These are phyloP conservation scores for Debaryomyces subglobosus DNA, from an alignment of 1,139 yeast genomes.

Conservation along the genomic window DNA sequence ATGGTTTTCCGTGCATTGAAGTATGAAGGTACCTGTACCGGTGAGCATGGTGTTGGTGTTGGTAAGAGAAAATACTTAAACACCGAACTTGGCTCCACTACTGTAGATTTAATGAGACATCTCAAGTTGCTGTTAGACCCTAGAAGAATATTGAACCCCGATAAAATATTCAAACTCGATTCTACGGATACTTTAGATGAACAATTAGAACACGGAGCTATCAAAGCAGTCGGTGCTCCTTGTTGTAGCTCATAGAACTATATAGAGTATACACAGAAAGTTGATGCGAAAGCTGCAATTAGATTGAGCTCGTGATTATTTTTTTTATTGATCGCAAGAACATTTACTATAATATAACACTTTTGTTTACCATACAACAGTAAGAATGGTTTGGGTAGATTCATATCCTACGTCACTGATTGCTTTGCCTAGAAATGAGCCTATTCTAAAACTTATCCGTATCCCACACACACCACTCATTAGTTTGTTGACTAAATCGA, in stretches of 20 bases:
- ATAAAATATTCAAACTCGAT: slow-evolving; percentile 44
- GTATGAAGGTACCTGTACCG: slow-evolving; percentile 50
- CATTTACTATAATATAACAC: background rate
- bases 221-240: background rate
- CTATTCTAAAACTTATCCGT: slow-evolving; percentile 28
- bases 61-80: slow-evolving; percentile 45
- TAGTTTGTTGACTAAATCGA: slow-evolving; percentile 31
- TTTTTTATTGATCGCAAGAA: background rate
- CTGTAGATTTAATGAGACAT: slow-evolving; percentile 49
- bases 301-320: slow-evolving; percentile 1
- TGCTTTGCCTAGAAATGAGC: slow-evolving; percentile 27
- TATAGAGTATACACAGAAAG: background rate
- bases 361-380: background rate
- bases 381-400: slow-evolving; percentile 42
- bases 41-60: slow-evolving; percentile 53
- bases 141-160: slow-evolving; percentile 45
- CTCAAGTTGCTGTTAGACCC: slow-evolving; percentile 45
- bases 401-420: slow-evolving; percentile 37
- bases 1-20: slow-evolving; percentile 53
- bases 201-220: slow-evolving; percentile 20
- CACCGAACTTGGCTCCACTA: slow-evolving; percentile 36
- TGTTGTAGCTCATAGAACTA: background rate
- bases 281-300: slow-evolving; percentile 3
- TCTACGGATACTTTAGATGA: slow-evolving; percentile 40
- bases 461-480: slow-evolving; percentile 40